These are phyloP conservation scores for Penicillium argentinense DNA, from an alignment of 495 filamentous ascomycete genomes.

Conservation along the genomic window DNA sequence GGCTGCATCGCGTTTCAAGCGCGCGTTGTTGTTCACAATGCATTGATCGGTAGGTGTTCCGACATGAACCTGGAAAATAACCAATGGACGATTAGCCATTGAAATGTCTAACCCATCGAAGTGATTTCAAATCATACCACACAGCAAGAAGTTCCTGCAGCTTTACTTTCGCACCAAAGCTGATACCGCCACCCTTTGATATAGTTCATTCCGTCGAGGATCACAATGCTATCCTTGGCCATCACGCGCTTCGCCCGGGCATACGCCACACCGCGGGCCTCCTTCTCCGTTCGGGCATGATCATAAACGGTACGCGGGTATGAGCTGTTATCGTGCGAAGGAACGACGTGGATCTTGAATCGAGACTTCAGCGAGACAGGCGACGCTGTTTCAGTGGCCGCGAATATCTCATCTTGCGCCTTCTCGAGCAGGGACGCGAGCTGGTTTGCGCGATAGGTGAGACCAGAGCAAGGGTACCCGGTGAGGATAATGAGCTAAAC, in stretches of 20 bases:
- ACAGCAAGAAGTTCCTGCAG: constrained; percentile 75
- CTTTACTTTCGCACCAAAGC: constrained; percentile 92
- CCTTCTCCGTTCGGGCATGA: constrained; percentile 76
- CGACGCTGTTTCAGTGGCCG: constrained; percentile 34
- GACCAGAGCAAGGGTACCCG: constrained; percentile 90
- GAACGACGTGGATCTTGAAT: constrained; percentile 57
- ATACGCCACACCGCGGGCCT: constrained; percentile 82
- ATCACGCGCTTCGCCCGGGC: constrained; percentile 83
- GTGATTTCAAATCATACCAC: constrained; percentile 54
- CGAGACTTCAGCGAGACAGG: constrained; percentile 47
- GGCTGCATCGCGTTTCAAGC: constrained; percentile 21
- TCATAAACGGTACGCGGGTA: constrained; percentile 50
- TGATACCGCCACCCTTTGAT: constrained; percentile 98
- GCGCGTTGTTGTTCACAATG: constrained; percentile 44
- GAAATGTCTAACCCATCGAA: not conserved
- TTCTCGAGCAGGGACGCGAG: constrained; percentile 55
- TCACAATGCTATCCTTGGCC: constrained; percentile 76
- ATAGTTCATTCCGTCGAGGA: constrained; percentile 90
- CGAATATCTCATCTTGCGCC: constrained; percentile 55
- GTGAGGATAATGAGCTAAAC: constrained; percentile 86
- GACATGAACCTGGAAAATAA: constrained; percentile 66
- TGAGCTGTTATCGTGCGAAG: constrained; percentile 46
- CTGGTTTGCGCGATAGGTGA: constrained; percentile 82
- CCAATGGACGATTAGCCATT: constrained; percentile 11
- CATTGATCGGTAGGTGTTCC: constrained; percentile 74